Evolutionary conservation across 805 yeast species (phyloP), one percentile per base, ranked within the genome.

Genomic region (Metschnikowia anglica): DNA sequence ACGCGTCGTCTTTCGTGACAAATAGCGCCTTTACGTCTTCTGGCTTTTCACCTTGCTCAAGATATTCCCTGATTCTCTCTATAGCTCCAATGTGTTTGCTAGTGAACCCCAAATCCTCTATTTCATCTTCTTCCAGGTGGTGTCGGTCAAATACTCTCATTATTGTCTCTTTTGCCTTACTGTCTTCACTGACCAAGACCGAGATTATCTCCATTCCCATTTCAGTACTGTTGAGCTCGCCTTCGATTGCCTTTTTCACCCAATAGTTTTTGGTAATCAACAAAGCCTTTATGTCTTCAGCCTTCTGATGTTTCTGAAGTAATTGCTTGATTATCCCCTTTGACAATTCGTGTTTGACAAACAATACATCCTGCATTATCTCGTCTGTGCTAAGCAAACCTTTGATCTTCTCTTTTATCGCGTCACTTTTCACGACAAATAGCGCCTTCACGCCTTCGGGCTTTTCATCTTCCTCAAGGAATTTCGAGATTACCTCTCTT

Each of bases 361-460:
- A 13, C 29, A 26, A 5, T 13, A 26, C 16, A n/a, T 26, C 16
- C 8, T 26, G 3, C 29, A 26, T 26, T 5, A 9, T 3, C 3
- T 9, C 16, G 15, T 26, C 29, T 6, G 12, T 21, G 3, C 9
- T 18, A 13, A 40, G 35, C 3, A 40, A 34, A 6, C 17, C 13
- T n/a, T 24, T 19, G 8, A 40, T 23, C 3, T 29, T 29, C 15
- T 24, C 13, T 17, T 28, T 40, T 2, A 27, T 23, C 13, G 15
- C n/a, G 8, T 28, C 35, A n/a, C 30, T 35, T 8, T 18, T 19
- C 11, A 33, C 44, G 16, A 30, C 25, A 15, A 40, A 30, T 2
- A 40, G 24, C 10, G 36, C 35, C 21, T 17, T 26, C 15, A 40
- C 25, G 13, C 23, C 39, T 15, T 16, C 20, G n/a, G 8, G n/a